Percentiles rank a stretch among this genome's conserved stretches.
Conservation (phyloP, 1,139 yeast species). For the Geotrichum macrosporum region DNA sequence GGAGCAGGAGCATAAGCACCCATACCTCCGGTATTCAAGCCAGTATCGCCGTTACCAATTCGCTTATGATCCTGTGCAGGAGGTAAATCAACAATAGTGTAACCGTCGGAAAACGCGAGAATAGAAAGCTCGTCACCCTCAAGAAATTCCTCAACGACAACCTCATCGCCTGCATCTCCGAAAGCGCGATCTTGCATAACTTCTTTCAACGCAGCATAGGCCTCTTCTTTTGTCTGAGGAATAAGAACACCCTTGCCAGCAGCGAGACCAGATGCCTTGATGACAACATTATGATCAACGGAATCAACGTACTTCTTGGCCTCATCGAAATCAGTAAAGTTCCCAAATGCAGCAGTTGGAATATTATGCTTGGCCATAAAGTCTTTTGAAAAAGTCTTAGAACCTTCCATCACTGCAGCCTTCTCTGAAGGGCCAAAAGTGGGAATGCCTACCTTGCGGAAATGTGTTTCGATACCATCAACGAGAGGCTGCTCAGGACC, state of each 20-base stretch:
- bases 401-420: slow-evolving; percentile 96
- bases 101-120: slow-evolving; percentile 90
- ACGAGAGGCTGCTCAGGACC: slow-evolving; percentile 99
- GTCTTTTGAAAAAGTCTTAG: slow-evolving; percentile 89
- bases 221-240: slow-evolving; percentile 81
- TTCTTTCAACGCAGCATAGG: slow-evolving; percentile 73
- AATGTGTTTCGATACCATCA: slow-evolving; percentile 76
- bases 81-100: slow-evolving; percentile 84
- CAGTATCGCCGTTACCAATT: slow-evolving; percentile 86
- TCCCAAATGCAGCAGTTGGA: slow-evolving; percentile 88
- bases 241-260: slow-evolving; percentile 98
- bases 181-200: slow-evolving; percentile 88
- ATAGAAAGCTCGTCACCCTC: slow-evolving; percentile 97
- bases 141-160: slow-evolving; percentile 91
- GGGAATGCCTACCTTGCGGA: slow-evolving; percentile 76
- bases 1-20: slow-evolving; percentile 99
- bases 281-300: slow-evolving; percentile 73
- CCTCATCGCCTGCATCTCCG: slow-evolving; percentile 93
- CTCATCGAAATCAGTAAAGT: slow-evolving; percentile 68
- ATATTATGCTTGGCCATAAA: slow-evolving; percentile 89
- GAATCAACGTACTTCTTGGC: slow-evolving; percentile 68
- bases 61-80: slow-evolving; percentile 99
- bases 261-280: slow-evolving; percentile 97
- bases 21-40: slow-evolving; percentile 99
- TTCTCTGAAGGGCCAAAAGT: slow-evolving; percentile 90